phyloP scores from a whole-genome alignment of 768 basidiomycete genomes.

The Kwoniella sp. region DNA sequence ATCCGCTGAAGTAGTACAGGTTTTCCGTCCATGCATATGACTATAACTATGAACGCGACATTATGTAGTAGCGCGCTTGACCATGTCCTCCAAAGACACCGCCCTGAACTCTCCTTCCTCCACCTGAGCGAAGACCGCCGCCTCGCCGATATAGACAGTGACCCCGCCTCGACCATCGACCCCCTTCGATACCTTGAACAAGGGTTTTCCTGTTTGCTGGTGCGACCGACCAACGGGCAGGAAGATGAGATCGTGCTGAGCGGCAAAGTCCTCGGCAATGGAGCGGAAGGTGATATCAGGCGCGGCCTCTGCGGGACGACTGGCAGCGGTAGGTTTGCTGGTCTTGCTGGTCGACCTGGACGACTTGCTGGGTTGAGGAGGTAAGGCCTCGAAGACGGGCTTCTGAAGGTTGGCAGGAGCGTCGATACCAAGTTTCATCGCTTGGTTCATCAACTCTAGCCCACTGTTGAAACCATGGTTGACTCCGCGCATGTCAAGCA shows the following conservation, averaged over 20 bases:
- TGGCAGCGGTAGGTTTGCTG: constrained; percentile 15
- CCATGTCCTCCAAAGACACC: constrained; percentile 84
- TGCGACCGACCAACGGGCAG: constrained; percentile 82
- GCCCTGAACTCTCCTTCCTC: constrained; percentile 60
- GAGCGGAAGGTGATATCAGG: constrained; percentile 83
- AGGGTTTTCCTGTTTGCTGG: constrained; percentile 76
- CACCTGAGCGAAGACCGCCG: constrained; percentile 82
- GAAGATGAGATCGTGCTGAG: constrained; percentile 80
- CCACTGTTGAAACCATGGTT: constrained; percentile 78
- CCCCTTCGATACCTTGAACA: constrained; percentile 74
- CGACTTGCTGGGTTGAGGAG: constrained; percentile 38
- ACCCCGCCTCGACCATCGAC: constrained; percentile 82
- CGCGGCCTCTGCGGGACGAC: constrained; percentile 25
- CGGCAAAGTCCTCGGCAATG: constrained; percentile 85
- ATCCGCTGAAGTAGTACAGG: neutral
- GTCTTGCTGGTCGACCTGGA: constrained; percentile 48
- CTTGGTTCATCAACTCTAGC: constrained; percentile 88
- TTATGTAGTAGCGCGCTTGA: constrained; percentile 50
- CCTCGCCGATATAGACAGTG: constrained; percentile 82
- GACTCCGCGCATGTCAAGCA: constrained; percentile 65
- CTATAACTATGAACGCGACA: neutral
- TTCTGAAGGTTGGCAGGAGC: constrained; percentile 58
- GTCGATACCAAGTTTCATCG: constrained; percentile 76
- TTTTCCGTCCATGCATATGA: neutral
- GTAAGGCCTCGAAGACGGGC: constrained; percentile 57